phyloP scores from a whole-genome alignment of 805 yeast species.

The Zygoascus bituminiphila region DNA sequence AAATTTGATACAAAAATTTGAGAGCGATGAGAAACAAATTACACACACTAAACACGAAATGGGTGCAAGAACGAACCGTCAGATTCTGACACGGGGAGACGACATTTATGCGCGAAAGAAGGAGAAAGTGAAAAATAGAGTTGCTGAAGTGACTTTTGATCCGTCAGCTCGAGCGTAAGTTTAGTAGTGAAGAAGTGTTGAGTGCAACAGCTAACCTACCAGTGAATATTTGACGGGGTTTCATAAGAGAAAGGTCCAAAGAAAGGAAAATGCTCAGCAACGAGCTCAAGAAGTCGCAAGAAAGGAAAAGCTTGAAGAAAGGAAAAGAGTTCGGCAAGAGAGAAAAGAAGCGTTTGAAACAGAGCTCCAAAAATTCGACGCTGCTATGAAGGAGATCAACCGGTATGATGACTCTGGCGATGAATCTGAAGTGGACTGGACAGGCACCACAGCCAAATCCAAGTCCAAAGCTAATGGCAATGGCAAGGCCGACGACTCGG shows the following conservation, averaged over 20 bases:
- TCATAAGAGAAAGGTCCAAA: slow-evolving; percentile 83
- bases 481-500: slow-evolving; percentile 25
- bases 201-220: slow-evolving; percentile 2
- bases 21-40: neutral
- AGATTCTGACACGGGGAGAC: slow-evolving; percentile 76
- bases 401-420: slow-evolving; percentile 23
- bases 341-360: slow-evolving; percentile 56
- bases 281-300: slow-evolving; percentile 71
- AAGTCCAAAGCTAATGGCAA: slow-evolving; percentile 26
- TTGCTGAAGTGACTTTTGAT: slow-evolving; percentile 81
- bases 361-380: slow-evolving; percentile 52
- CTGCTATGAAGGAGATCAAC: slow-evolving; percentile 33
- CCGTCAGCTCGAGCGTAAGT: slow-evolving; percentile 53
- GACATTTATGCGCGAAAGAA: slow-evolving; percentile 66
- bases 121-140: slow-evolving; percentile 48
- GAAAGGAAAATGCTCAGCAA: slow-evolving; percentile 80
- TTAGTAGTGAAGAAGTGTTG: neutral
- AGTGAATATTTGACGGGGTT: slow-evolving; percentile 85
- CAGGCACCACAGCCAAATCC: slow-evolving; percentile 11
- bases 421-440: slow-evolving; percentile 12
- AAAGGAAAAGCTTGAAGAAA: slow-evolving; percentile 62
- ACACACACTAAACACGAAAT: too few relatives aligned
- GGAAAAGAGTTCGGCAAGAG: slow-evolving; percentile 64
- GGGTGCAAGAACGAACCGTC: slow-evolving; percentile 46
- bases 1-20: too few relatives aligned